Evolutionary conservation across 2,329 filamentous ascomycete genomes (phyloP).

Genomic region (Aspergillus pseudoviridinutans): DNA sequence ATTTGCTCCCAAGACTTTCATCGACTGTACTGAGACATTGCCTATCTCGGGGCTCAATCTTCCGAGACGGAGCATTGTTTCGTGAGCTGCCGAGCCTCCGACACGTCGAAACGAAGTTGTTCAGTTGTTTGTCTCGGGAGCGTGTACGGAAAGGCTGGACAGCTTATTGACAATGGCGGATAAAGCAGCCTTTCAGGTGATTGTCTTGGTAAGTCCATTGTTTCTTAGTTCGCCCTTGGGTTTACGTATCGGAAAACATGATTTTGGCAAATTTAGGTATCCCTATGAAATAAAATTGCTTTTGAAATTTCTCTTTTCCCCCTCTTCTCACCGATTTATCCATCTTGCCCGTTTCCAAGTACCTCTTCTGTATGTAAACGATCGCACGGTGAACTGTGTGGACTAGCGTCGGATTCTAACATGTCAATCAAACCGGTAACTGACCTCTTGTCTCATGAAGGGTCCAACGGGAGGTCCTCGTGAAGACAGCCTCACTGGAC

Average conservation of each 20-base stretch:
- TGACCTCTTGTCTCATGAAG: slow-evolving; percentile 46
- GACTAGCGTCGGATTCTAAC: slow-evolving; percentile 14
- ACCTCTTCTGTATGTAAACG: background rate
- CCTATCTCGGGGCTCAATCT: background rate
- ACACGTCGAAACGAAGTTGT: background rate
- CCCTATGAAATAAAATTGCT: background rate
- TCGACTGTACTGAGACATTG: background rate
- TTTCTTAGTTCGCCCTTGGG: slow-evolving; percentile 7
- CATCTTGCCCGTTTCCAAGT: background rate
- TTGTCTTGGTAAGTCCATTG: slow-evolving; percentile 62
- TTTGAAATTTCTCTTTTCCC: background rate
- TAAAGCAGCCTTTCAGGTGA: slow-evolving; percentile 62
- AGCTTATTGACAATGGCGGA: slow-evolving; percentile 23
- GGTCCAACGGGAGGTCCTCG: slow-evolving; percentile 84
- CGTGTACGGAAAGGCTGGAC: slow-evolving; percentile 4
- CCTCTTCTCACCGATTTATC: background rate
- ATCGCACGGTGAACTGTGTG: background rate
- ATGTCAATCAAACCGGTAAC: slow-evolving; percentile 14
- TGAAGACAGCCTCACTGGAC: slow-evolving; percentile 84
- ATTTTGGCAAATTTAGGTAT: background rate
- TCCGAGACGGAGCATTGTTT: background rate
- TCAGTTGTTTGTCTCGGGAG: background rate
- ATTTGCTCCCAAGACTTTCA: background rate
- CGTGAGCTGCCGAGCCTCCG: background rate
- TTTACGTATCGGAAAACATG: background rate